Percentiles rank a stretch among this genome's conserved stretches.
Conservation (phyloP, 352 stramenopile genomes). For the Globisporangium takayamanum region DNA sequence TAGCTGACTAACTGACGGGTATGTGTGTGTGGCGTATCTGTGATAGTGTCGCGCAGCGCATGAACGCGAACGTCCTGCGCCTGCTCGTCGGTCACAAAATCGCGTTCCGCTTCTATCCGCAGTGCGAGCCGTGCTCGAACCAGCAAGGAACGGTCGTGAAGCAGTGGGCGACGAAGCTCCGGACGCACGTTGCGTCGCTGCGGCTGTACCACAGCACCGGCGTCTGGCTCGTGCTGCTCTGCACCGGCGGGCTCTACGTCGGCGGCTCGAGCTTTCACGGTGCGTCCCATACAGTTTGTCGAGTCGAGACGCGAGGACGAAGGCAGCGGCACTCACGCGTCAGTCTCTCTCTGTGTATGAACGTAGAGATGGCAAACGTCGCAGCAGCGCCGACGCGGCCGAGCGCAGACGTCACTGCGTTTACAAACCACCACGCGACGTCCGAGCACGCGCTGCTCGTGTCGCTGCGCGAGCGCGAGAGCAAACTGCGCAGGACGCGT, state of each 20-base stretch:
- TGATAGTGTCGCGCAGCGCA: constrained; percentile 48
- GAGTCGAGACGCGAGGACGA: neutral
- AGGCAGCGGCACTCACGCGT: neutral
- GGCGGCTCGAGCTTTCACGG: constrained; percentile 55
- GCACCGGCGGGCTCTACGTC: constrained; percentile 67
- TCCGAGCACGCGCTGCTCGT: constrained; percentile 41
- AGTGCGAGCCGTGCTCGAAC: constrained; percentile 82
- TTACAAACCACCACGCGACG: constrained; percentile 18
- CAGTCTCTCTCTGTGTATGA: neutral
- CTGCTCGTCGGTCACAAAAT: constrained; percentile 41
- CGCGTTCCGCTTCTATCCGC: constrained; percentile 75
- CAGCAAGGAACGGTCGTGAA: constrained; percentile 60
- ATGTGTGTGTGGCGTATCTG: neutral
- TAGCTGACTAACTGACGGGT: neutral
- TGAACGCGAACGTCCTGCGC: constrained; percentile 37
- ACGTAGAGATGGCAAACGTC: constrained; percentile 48
- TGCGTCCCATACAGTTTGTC: constrained; percentile 1
- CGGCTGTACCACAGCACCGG: constrained; percentile 72
- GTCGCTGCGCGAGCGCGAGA: constrained; percentile 48
- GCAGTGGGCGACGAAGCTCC: constrained; percentile 52
- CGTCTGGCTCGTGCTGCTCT: constrained; percentile 78
- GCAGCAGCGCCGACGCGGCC: neutral
- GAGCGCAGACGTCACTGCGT: constrained; percentile 14
- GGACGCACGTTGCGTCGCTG: constrained; percentile 53
- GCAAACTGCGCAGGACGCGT: constrained; percentile 32